These are phyloP conservation scores for Artemisia annua DNA, from an alignment of 129 eudicot genomes.

Conservation along the genomic window DNA sequence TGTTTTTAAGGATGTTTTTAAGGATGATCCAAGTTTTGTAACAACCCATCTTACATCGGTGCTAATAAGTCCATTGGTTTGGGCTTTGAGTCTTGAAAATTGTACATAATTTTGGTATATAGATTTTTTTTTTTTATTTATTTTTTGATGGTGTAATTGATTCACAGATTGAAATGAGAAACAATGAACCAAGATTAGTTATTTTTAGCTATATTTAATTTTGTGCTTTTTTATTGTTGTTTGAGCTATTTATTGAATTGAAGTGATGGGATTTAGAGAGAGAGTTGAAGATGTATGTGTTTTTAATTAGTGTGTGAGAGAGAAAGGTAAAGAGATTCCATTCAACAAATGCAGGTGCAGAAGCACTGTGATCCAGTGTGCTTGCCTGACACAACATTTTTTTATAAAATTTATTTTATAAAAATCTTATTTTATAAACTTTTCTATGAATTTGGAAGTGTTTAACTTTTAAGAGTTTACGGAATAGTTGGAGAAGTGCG, in stretches of 20 bases:
- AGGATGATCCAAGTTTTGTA: too few species aligned
- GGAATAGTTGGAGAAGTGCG: slow-evolving; percentile 6
- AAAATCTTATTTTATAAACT: too few species aligned
- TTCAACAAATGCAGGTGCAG: slow-evolving; percentile 49
- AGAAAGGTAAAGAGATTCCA: slow-evolving; percentile 41
- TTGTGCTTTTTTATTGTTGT: slow-evolving; percentile 34
- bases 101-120: slow-evolving; percentile 36
- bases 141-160: slow-evolving; percentile 28
- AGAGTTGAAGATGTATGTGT: slow-evolving; percentile 12
- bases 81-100: neutral
- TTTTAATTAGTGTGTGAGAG: slow-evolving; percentile 7
- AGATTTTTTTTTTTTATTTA: slow-evolving; percentile 9
- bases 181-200: neutral
- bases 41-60: too few species aligned
- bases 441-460: neutral
- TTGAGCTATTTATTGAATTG: too few species aligned
- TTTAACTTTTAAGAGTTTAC: slow-evolving; percentile 4
- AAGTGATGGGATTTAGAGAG: slow-evolving; percentile 40
- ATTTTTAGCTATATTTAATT: slow-evolving; percentile 10
- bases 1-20: too few species aligned
- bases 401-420: slow-evolving; percentile 17
- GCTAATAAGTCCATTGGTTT: too few species aligned
- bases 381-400: slow-evolving; percentile 51
- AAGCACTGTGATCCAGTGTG: slow-evolving; percentile 56
- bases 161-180: slow-evolving; percentile 26